These are phyloP conservation scores for Pseudisothecium myosuroides DNA, from an alignment of 225 moss, liverwort and hornwort species.

Conservation along the genomic window DNA sequence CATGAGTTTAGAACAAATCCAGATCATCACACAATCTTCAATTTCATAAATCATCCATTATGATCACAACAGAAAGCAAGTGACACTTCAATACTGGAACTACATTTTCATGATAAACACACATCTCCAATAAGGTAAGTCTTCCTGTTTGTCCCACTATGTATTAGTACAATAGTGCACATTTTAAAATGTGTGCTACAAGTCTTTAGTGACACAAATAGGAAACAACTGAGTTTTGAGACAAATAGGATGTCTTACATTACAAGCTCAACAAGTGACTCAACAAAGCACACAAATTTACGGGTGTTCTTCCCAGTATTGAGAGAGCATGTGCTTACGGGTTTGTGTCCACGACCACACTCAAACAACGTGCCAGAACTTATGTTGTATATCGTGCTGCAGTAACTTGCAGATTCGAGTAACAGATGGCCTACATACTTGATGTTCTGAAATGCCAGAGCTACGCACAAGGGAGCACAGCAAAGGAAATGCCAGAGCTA, in stretches of 20 bases:
- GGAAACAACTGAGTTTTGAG: background rate
- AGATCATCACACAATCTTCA: background rate
- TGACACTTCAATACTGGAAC: background rate
- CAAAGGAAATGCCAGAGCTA: background rate
- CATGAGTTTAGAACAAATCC: background rate
- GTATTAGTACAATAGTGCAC: background rate
- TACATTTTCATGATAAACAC: background rate
- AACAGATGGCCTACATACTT: background rate
- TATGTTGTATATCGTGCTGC: background rate
- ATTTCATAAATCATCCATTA: no score
- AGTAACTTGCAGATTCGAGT: background rate
- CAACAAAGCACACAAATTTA: background rate
- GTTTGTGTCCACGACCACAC: background rate
- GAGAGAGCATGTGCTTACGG: background rate
- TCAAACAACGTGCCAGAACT: background rate
- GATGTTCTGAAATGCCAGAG: background rate
- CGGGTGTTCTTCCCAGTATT: background rate
- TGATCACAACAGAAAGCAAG: no score
- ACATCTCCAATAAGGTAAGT: background rate
- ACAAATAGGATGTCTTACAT: background rate
- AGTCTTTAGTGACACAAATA: background rate
- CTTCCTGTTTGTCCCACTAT: background rate
- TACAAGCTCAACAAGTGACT: background rate
- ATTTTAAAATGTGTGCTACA: background rate
- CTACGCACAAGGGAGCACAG: background rate